Base-by-base conservation (phyloP, 2,329 filamentous ascomycete genomes). In the Plectosphaerella sp. region DNA sequence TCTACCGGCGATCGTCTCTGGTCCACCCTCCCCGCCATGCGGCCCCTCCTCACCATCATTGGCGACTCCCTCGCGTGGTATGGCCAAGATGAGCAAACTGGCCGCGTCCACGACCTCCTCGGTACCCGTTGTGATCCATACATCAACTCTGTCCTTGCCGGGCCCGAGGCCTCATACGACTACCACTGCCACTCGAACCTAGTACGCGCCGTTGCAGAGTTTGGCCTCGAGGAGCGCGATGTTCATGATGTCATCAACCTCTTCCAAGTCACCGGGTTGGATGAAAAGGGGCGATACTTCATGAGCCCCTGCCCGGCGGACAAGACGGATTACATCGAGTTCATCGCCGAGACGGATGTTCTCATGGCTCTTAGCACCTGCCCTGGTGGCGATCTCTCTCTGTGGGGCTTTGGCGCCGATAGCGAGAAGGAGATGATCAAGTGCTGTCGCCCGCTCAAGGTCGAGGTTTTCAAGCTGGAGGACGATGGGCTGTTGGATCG, bases 161-260 rank as follows among this genome's bases (percentile, higher is more conserved):
- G 83, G n/a, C 54, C 51, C 1, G 24, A 22, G 37, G 77, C 81
- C 48, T 76, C 77, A 33, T 94, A 91, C 64, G 86, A 94, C 66
- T 93, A 82, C 67, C 89, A 94, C 65, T 95, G 90, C 67, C 89
- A 93, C 63, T 90, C 86, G 2, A 95, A 95, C 65, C 78, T 95
- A 11, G 83, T 82, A 1, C 81, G 90, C 4, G 87, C 90, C 0
- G 81, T 94, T 3, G 56, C 85, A 1, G 84, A 86, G 0, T 84
- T 76, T 55, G 88, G 88, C 0, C 66, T 94, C 42, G 78, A 74
- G 5, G 90, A 94, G 68, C 73, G 75, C 28, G 89, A 94, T 63
- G 83, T 94, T 2, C 90, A 95, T 62, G 89, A 95, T 65, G 89
- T 95, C 1, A 76, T 95, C 50, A 95, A 95, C 62, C 75, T 95